phyloP scores from a whole-genome alignment of 2,329 filamentous ascomycete species.

The Neofusicoccum laricinum region DNA sequence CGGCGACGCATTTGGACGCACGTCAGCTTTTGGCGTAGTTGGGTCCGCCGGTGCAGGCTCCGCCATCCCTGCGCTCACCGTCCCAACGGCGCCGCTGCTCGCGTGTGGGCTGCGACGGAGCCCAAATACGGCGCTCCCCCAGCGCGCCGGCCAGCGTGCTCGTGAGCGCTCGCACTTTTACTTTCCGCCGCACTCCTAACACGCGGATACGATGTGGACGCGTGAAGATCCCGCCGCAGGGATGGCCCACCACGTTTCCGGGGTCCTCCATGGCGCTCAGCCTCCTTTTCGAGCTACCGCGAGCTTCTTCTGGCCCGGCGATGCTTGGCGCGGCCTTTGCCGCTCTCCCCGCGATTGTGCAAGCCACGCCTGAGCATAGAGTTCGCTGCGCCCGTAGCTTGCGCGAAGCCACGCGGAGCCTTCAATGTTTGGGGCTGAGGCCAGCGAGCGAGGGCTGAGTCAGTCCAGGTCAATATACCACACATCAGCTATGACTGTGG shows the following conservation, averaged over 20 bases:
- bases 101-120: background rate
- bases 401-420: background rate
- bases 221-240: background rate
- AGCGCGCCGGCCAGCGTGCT: background rate
- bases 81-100: background rate
- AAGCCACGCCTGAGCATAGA: background rate
- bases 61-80: background rate
- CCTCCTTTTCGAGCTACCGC: constrained; percentile 3
- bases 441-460: background rate
- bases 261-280: background rate
- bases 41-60: background rate
- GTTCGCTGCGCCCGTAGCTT: background rate
- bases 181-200: background rate
- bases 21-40: background rate
- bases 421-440: background rate
- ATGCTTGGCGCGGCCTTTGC: constrained; percentile 4
- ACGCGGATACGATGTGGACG: background rate
- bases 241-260: background rate
- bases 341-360: background rate
- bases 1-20: background rate
- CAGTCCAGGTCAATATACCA: background rate
- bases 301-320: background rate
- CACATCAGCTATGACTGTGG: background rate
- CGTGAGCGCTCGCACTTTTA: background rate
- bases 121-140: background rate